Base-by-base conservation (phyloP, 2,329 filamentous ascomycete species). In the Alternaria sp. region DNA sequence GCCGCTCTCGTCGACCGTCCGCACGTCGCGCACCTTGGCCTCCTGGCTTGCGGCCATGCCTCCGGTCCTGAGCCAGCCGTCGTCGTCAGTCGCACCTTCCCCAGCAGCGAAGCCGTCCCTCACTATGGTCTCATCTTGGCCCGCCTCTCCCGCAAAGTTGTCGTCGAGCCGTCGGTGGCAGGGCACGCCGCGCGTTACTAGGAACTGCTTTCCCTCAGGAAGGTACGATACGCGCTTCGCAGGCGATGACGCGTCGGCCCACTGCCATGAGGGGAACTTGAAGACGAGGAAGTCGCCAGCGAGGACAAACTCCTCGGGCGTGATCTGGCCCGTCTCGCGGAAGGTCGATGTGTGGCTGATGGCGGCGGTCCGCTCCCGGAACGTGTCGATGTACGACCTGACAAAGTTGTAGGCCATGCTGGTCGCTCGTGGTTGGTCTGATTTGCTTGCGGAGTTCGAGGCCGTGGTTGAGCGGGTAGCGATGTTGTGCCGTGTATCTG, bases 241-340 rank as follows among this genome's bases (percentile, higher is more conserved):
- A 2, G 90, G 88, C n/a, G 90, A 89, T 59, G 95, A 92, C 70
- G 95, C 94, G 74, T 96, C 93, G 69, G 92, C 90, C 96, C 96
- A 99, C 54, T 93, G 92, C 96, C 96, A 99, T 62, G 95, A 97
- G 9, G 95, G 96, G 83, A 99, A 99, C 85, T 97, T 98, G 89
- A 96, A 97, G 76, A 97, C 94, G 41, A 99, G 89, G 80, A 98
- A 99, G 84, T 99, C 96, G 73, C 96, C 96, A 4, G 96, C 96
- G 5, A 92, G 91, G 55, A 97, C 87, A 81, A 99, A 99, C 86
- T 99, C 96, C 77, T 97, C 95, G 18, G 95, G 95, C 0, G 95
- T 98, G 82, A 99, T 96, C 84, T 98, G 92, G 70, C 96, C 96
- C 5, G 94, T 97, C 74, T 89, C 87, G 73, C 95, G 92, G 83